phyloP scores from a whole-genome alignment of 2,329 filamentous ascomycete species.

The Penicillium sp. region DNA sequence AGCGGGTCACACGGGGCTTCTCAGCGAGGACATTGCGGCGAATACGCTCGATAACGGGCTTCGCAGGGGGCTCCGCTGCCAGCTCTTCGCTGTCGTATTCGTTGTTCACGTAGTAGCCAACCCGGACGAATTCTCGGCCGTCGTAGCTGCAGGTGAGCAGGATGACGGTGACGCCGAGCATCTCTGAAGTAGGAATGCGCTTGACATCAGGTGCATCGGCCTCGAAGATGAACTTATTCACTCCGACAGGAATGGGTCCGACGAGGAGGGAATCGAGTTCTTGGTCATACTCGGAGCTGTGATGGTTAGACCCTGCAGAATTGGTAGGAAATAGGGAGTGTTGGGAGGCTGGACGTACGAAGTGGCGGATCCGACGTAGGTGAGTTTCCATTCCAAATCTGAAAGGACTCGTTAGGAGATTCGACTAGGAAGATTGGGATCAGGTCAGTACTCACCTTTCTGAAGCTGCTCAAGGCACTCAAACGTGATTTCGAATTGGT shows the following conservation, averaged over 20 bases:
- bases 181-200: slow-evolving; percentile 87
- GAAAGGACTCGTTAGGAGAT: slow-evolving; percentile 16
- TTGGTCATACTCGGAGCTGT: slow-evolving; percentile 92
- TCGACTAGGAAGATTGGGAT: not conserved
- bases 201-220: slow-evolving; percentile 83
- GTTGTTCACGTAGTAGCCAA: slow-evolving; percentile 99
- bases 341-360: slow-evolving; percentile 55
- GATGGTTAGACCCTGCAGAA: slow-evolving; percentile 17
- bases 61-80: slow-evolving; percentile 76
- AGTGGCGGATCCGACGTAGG: slow-evolving; percentile 95
- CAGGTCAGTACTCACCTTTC: slow-evolving; percentile 56
- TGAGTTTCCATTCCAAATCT: slow-evolving; percentile 99
- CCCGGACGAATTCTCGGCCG: slow-evolving; percentile 88
- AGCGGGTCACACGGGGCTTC: slow-evolving; percentile 93
- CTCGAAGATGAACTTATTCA: slow-evolving; percentile 98
- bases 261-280: slow-evolving; percentile 95
- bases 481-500: slow-evolving; percentile 97
- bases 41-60: slow-evolving; percentile 86
- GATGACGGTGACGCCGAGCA: slow-evolving; percentile 93
- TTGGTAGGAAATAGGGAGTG: not conserved
- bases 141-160: slow-evolving; percentile 95
- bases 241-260: slow-evolving; percentile 90
- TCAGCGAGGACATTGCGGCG: slow-evolving; percentile 86
- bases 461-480: slow-evolving; percentile 91
- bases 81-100: slow-evolving; percentile 93